Percentiles rank a stretch among this genome's conserved stretches.
Conservation (phyloP, 768 basidiomycete genomes). For the Suillus sp. region DNA sequence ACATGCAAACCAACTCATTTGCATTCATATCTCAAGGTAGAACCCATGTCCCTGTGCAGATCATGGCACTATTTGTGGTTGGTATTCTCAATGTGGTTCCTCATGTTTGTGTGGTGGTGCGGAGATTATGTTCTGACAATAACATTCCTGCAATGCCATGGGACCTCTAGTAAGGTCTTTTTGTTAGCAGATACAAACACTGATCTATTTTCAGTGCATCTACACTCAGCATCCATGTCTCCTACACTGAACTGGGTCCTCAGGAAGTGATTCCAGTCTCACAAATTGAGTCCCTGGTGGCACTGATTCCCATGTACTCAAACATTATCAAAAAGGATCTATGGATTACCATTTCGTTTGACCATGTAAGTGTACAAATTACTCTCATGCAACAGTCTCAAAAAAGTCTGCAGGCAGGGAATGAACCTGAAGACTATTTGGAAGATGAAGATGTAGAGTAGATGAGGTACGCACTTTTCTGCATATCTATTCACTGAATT, state of each 20-base stretch:
- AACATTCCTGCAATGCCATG: constrained; percentile 10
- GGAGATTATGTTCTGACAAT: not conserved
- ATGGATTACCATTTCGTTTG: constrained; percentile 6
- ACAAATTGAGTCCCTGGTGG: not conserved
- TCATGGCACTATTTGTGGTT: not conserved
- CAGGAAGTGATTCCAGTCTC: constrained; percentile 2
- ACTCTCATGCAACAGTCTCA: not conserved
- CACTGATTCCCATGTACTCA: constrained; percentile 2
- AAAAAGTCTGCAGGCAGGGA: not conserved
- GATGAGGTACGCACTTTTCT: not conserved
- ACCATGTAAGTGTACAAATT: constrained; percentile 7
- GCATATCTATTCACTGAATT: not conserved
- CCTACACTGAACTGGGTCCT: not conserved
- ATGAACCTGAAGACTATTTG: not conserved
- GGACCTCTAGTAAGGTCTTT: constrained; percentile 11
- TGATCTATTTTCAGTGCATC: constrained; percentile 1
- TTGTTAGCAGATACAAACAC: not conserved
- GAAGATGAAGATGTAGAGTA: not conserved
- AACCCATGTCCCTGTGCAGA: not conserved
- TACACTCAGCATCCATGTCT: not conserved
- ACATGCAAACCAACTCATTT: not conserved
- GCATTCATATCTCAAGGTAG: not conserved
- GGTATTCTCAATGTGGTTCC: not conserved
- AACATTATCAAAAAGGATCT: constrained; percentile 4
- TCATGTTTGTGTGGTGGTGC: not conserved